Conservation (phyloP, 805 yeast species). For the Naumovozyma castellii region DNA sequence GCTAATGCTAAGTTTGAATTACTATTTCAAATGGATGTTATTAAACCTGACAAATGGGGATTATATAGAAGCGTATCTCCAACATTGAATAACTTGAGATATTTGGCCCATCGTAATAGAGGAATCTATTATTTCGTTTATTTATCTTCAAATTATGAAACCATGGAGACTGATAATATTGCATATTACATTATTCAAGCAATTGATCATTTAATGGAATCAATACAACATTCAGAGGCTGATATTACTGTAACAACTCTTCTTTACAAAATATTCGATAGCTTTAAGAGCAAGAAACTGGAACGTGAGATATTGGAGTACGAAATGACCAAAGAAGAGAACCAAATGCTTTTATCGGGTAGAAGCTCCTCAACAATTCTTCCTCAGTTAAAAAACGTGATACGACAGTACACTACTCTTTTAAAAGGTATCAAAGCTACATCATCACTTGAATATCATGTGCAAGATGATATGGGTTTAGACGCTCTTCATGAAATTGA, state of each 20-base stretch:
- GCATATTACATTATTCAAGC: constrained; percentile 36
- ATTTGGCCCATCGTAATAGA: constrained; percentile 70
- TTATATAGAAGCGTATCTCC: constrained; percentile 40
- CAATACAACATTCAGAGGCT: constrained; percentile 58
- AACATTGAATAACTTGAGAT: constrained; percentile 62
- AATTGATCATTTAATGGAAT: constrained; percentile 54
- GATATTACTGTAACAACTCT: constrained; percentile 47
- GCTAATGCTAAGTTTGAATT: constrained; percentile 51
- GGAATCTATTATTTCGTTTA: constrained; percentile 56
- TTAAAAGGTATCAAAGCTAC: constrained; percentile 12
- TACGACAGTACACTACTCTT: constrained; percentile 11
- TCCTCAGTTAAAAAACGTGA: constrained; percentile 19
- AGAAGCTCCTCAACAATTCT: constrained; percentile 18
- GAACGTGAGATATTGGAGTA: constrained; percentile 53
- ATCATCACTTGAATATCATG: neutral
- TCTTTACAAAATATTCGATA: constrained; percentile 42
- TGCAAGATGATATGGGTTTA: neutral
- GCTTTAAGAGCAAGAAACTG: constrained; percentile 40
- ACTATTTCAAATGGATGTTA: constrained; percentile 59
- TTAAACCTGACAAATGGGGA: constrained; percentile 39
- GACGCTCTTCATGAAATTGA: neutral
- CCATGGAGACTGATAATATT: constrained; percentile 30
- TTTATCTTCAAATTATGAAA: constrained; percentile 17
- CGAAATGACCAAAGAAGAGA: constrained; percentile 36
- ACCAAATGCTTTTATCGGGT: constrained; percentile 15